Evolutionary conservation across 805 yeast species (phyloP).

Genomic region (Metschnikowia cerradonensis): DNA sequence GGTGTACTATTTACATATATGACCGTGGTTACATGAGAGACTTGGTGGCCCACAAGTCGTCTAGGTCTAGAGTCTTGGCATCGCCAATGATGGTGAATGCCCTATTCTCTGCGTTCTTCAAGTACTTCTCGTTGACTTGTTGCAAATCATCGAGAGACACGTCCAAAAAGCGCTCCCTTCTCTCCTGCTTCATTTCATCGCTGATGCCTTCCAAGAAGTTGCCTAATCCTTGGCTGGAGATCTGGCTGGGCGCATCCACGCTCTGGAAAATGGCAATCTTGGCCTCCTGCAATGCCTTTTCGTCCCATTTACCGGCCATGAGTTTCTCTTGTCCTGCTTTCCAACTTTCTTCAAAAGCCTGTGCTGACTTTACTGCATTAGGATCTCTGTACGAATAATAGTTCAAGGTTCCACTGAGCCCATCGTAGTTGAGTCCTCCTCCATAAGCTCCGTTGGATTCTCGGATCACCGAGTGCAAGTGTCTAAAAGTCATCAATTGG

Average conservation of each 20-base stretch:
- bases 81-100: slow-evolving; percentile 47
- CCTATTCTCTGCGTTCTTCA: slow-evolving; percentile 28
- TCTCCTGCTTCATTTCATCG: slow-evolving; percentile 71
- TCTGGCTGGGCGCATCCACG: slow-evolving; percentile 84
- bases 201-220: slow-evolving; percentile 66
- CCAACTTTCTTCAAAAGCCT: slow-evolving; percentile 44
- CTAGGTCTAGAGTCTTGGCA: slow-evolving; percentile 22
- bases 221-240: slow-evolving; percentile 70
- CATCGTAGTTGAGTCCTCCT: slow-evolving; percentile 85
- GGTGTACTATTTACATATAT: background rate
- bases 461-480: slow-evolving; percentile 83
- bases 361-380: slow-evolving; percentile 65
- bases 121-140: slow-evolving; percentile 64
- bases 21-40: slow-evolving; percentile 4
- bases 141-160: slow-evolving; percentile 60
- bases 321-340: slow-evolving; percentile 43
- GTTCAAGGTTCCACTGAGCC: slow-evolving; percentile 72
- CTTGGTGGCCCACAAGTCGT: slow-evolving; percentile 17
- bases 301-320: slow-evolving; percentile 46
- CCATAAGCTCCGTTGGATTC: slow-evolving; percentile 99
- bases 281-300: slow-evolving; percentile 77
- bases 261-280: slow-evolving; percentile 87
- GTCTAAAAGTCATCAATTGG: slow-evolving; percentile 74
- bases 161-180: slow-evolving; percentile 71
- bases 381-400: slow-evolving; percentile 95